Percentiles rank a stretch among this genome's conserved stretches.
Evolutionary conservation across 805 yeast genomes (phyloP).

Genomic region (Candida insectorum): DNA sequence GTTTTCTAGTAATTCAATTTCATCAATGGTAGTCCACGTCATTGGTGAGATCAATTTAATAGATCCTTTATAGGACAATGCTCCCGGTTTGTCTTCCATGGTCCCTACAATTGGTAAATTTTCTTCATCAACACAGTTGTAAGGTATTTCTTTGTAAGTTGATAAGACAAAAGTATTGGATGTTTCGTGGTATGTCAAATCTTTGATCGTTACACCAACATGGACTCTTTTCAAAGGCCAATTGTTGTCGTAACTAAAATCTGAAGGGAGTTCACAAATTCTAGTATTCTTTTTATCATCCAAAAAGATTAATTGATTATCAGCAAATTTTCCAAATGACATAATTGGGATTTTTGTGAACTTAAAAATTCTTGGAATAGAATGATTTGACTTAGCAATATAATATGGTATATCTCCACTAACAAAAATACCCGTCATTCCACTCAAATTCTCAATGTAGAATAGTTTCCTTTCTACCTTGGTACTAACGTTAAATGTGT

Average conservation of each 20-base stretch:
- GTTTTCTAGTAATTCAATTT: conserved; percentile 60
- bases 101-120: conserved; percentile 60
- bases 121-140: conserved; percentile 70
- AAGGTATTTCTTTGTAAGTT: conserved; percentile 56
- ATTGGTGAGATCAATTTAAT: conserved; percentile 67
- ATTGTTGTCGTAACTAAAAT: conserved; percentile 54
- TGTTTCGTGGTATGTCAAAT: conserved; percentile 65
- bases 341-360: conserved; percentile 63
- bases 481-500: conserved; percentile 68
- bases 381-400: conserved; percentile 60
- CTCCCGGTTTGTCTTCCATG: conserved; percentile 48
- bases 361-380: conserved; percentile 62
- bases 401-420: conserved; percentile 74
- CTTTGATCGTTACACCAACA: conserved; percentile 61
- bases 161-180: conserved; percentile 63
- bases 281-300: conserved; percentile 71
- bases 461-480: conserved; percentile 65
- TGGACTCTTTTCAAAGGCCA: conserved; percentile 54
- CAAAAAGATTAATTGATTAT: conserved; percentile 63
- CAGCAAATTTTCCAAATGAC: conserved; percentile 59
- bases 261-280: conserved; percentile 46
- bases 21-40: conserved; percentile 76
- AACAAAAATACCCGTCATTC: conserved; percentile 58
- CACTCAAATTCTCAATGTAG: conserved; percentile 55
- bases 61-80: conserved; percentile 56